A percentile compares a stretch with the other conserved stretches of the same genome.
Evolutionary conservation across 2,329 filamentous ascomycete genomes (phyloP).

Genomic region (Fusarium sp.): DNA sequence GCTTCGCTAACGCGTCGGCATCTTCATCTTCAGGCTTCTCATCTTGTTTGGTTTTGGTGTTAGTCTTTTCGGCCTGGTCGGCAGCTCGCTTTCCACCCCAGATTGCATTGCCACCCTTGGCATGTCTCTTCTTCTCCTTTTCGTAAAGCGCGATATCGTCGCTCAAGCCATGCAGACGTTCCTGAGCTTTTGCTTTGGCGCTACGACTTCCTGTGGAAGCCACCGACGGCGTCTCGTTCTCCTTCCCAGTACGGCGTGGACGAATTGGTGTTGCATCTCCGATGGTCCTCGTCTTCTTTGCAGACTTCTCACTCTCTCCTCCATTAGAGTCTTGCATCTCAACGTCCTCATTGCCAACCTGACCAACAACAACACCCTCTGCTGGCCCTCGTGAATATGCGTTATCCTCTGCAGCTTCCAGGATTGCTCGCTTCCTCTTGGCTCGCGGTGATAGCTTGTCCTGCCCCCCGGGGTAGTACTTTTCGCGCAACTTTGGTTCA

Average conservation of each 20-base stretch:
- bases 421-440: conserved; percentile 60
- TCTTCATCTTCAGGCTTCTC: conserved; percentile 57
- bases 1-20: conserved; percentile 58
- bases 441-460: conserved; percentile 55
- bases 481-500: conserved; percentile 64
- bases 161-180: conserved; percentile 78
- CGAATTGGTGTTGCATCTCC: conserved; percentile 53
- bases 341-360: conserved; percentile 49
- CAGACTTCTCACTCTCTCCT: conserved; percentile 46
- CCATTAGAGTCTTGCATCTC: conserved; percentile 58
- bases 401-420: conserved; percentile 62
- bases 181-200: conserved; percentile 86
- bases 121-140: conserved; percentile 85
- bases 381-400: conserved; percentile 58
- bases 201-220: conserved; percentile 79
- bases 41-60: conserved; percentile 56
- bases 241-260: conserved; percentile 69
- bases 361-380: conserved; percentile 58
- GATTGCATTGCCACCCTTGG: conserved; percentile 58
- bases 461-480: conserved; percentile 74
- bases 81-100: conserved; percentile 73
- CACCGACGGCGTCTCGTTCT: conserved; percentile 82
- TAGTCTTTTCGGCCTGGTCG: conserved; percentile 65
- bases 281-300: conserved; percentile 39
- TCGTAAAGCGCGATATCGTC: conserved; percentile 90